Percentiles rank a stretch among this genome's conserved stretches.
phyloP scores from a whole-genome alignment of 345 rosid species.

The Ceriops zippeliana region DNA sequence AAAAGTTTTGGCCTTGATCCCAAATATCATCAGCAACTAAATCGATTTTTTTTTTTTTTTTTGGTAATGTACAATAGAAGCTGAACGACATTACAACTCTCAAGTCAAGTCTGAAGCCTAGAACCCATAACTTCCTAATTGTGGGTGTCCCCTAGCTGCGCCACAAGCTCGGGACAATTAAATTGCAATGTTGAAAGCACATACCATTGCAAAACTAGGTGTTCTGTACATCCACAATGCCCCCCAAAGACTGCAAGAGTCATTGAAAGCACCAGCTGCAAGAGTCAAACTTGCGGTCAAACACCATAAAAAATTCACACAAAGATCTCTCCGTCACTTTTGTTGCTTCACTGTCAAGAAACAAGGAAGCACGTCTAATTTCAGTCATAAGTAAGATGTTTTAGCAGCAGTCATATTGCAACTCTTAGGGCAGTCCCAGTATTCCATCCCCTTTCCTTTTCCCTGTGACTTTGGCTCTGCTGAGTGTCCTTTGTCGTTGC shows the following conservation, averaged over 20 bases:
- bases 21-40: no score
- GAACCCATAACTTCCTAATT: no score
- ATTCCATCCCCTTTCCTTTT: slow-evolving; percentile 81
- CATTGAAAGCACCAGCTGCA: not conserved
- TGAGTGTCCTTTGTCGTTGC: slow-evolving; percentile 52
- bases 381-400: not conserved
- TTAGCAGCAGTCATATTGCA: slow-evolving; percentile 18
- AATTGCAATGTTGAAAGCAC: no score
- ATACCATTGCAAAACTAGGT: no score
- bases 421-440: slow-evolving; percentile 35
- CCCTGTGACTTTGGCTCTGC: slow-evolving; percentile 51
- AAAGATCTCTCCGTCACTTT: not conserved
- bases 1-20: no score
- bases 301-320: slow-evolving; percentile 1
- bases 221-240: not conserved
- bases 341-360: not conserved
- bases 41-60: no score
- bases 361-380: not conserved
- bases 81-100: no score
- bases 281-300: not conserved
- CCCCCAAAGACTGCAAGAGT: not conserved
- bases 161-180: no score
- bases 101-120: no score
- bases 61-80: no score
- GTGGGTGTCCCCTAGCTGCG: no score